Conservation (phyloP, 371 early-diverging fungal genomes). For the Mortierella sp. region DNA sequence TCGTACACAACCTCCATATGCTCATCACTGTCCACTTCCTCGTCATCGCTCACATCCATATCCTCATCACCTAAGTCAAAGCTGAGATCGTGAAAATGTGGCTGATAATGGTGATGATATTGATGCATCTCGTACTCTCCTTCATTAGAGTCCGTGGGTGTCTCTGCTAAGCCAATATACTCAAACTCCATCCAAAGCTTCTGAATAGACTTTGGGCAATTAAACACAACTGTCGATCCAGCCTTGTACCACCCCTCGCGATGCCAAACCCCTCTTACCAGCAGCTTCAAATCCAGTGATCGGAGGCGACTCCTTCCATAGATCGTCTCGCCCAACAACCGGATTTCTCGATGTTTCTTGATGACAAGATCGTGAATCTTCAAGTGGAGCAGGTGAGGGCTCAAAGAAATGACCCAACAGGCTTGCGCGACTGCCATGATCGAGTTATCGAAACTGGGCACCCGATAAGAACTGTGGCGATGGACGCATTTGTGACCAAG, state of each 20-base stretch:
- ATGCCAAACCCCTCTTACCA: background rate
- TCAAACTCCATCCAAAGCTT: background rate
- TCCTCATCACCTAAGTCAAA: background rate
- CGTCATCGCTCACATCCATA: background rate
- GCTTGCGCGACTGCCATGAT: background rate
- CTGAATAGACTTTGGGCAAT: background rate
- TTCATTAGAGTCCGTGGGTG: too few relatives aligned
- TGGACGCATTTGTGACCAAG: background rate
- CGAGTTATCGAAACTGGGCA: background rate
- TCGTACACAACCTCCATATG: too few relatives aligned
- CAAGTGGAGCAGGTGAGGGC: background rate
- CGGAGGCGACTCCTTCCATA: background rate
- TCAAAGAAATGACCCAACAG: background rate
- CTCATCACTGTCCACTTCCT: background rate
- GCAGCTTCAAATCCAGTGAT: background rate
- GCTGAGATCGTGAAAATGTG: background rate
- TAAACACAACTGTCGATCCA: constrained; percentile 8
- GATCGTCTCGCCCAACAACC: background rate
- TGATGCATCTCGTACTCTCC: background rate
- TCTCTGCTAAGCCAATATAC: background rate
- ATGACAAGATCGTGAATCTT: background rate
- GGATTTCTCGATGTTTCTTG: background rate
- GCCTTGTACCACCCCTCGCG: background rate
- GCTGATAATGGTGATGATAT: background rate
- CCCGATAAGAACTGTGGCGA: background rate